Evolutionary conservation across 2,329 filamentous ascomycete genomes (phyloP).

Genomic region (Claviceps sp.): DNA sequence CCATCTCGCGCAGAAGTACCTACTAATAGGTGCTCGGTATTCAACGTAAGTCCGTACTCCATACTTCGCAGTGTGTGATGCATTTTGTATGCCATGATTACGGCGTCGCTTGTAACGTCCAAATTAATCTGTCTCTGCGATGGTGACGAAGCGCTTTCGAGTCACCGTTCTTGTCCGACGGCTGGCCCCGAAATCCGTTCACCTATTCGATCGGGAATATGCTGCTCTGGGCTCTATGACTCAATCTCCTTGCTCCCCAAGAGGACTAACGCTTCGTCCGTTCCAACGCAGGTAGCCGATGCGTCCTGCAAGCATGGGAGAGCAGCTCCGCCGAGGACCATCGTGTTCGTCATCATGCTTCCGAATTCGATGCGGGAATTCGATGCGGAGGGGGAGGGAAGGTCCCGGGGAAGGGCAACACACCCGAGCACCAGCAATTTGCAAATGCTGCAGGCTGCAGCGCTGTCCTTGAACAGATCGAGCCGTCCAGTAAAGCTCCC

Average conservation of each 20-base stretch:
- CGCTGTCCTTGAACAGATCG: not conserved
- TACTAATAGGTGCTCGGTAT: not conserved
- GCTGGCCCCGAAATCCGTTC: not conserved
- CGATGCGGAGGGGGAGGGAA: not conserved
- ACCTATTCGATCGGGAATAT: not conserved
- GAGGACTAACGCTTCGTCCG: not conserved
- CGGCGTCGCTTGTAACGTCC: not conserved
- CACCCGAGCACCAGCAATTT: not conserved
- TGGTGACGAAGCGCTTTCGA: not conserved
- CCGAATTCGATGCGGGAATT: not conserved
- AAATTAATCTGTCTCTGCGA: not conserved
- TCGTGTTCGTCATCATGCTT: not conserved
- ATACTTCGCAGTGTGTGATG: not conserved
- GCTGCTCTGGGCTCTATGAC: too few relatives aligned
- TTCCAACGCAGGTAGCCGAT: not conserved
- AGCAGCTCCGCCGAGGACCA: not conserved
- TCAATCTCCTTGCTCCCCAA: not conserved
- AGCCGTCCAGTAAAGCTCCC: not conserved
- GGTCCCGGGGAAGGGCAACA: not conserved
- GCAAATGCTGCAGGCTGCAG: not conserved
- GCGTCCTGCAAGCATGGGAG: not conserved
- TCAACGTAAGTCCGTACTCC: not conserved
- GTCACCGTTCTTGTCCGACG: not conserved
- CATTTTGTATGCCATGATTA: conserved; percentile 1
- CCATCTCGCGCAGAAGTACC: not conserved